These are phyloP conservation scores for Mallotus repandus DNA, from an alignment of 441 rosid species.

Conservation along the genomic window DNA sequence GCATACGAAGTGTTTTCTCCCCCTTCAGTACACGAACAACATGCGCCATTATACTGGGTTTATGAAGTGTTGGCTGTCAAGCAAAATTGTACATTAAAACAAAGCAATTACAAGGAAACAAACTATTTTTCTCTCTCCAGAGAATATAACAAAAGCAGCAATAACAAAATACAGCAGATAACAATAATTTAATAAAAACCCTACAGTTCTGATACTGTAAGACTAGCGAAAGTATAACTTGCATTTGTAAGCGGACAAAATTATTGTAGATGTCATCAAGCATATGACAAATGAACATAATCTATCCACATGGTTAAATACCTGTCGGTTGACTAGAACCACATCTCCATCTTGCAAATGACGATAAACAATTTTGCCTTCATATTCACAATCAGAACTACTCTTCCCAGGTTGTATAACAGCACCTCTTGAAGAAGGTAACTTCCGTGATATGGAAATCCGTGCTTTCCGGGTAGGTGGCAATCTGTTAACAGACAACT, in stretches of 20 bases:
- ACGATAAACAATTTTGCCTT: slow-evolving; percentile 86
- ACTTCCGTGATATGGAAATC: slow-evolving; percentile 69
- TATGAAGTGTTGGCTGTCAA: slow-evolving; percentile 99
- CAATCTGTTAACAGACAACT: slow-evolving; percentile 49
- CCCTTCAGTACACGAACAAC: slow-evolving; percentile 90
- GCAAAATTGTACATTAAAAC: slow-evolving; percentile 27
- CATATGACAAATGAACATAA: background rate
- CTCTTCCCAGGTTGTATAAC: slow-evolving; percentile 57
- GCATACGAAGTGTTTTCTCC: slow-evolving; percentile 98
- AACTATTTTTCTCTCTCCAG: background rate
- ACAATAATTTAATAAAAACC: background rate
- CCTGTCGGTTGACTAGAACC: slow-evolving; percentile 98
- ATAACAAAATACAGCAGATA: background rate
- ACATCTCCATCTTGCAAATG: slow-evolving; percentile 95
- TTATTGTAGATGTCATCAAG: background rate
- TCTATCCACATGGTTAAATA: slow-evolving; percentile 24
- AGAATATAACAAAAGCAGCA: background rate
- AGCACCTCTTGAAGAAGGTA: slow-evolving; percentile 81
- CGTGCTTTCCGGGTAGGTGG: slow-evolving; percentile 57
- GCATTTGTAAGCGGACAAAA: background rate
- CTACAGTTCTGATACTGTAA: background rate
- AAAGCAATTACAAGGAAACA: slow-evolving; percentile 10
- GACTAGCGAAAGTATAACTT: background rate
- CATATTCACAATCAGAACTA: slow-evolving; percentile 59
- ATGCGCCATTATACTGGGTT: slow-evolving; percentile 99